Evolutionary conservation across 129 eudicot genomes (phyloP), one percentile per base, ranked within the genome.

Genomic region (Logfia minima): DNA sequence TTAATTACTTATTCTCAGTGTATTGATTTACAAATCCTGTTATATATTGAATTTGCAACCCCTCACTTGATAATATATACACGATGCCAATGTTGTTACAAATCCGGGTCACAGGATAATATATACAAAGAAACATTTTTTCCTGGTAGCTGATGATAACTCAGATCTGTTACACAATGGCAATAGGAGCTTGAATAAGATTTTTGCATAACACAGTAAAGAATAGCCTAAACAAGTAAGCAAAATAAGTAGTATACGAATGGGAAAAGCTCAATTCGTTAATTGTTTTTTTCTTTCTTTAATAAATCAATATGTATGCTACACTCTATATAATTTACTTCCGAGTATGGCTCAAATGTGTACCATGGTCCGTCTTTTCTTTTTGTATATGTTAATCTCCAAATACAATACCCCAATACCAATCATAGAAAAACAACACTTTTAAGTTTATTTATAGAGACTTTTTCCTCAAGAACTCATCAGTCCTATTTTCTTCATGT

Each of bases 321-420:
- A 55, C 61, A 55, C 6, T 18, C 6, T 55, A 55, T 37, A 52
- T 14, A 16, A n/a, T n/a, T 16, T 55, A 55, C 21, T 55, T 52
- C n/a, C 3, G 60, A 55, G 23, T 6, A 55, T 55, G 22, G 60
- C 60, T 55, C 60, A 55, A 18, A 55, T 55, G 60, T 18, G 6
- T 55, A 3, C 61, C 9, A 41, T 5, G 55, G 11, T 48, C 55
- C 72, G 39, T 70, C 16, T 52, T 63, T 10, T 63, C 19, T 66
- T 26, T 26, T 37, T 80, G 56, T 79, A 63, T 52, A 24, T 69
- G 82, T 64, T 82, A 71, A 70, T 53, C 29, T 41, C 61, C 78
- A 53, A 77, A 52, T 71, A 71, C 85, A 82, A 77, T 65, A 74
- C 71, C 80, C 71, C 43, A 80, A 74, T 74, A 74, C 76, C 82